Conservation (phyloP, 768 basidiomycete species). For the Goffeauzyma gilvescens region DNA sequence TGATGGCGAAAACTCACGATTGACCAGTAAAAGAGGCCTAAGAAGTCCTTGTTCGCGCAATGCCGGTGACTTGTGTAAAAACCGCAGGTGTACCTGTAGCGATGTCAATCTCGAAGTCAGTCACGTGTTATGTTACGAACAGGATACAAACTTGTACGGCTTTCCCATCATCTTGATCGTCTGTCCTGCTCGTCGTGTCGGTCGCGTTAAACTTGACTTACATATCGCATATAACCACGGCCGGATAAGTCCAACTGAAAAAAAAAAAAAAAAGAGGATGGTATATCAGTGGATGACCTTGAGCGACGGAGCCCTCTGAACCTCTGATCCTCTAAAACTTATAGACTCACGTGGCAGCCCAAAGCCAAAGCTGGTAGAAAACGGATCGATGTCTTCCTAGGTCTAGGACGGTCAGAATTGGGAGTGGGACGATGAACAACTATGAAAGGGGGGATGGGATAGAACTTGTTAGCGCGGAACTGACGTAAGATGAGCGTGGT, state of each 20-base stretch:
- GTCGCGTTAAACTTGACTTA: neutral
- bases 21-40: conserved; percentile 10
- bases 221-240: conserved; percentile 21
- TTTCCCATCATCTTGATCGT: neutral
- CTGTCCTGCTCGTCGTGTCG: neutral
- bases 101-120: too few species aligned
- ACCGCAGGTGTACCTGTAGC: conserved; percentile 8
- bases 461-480: neutral
- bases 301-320: too few species aligned
- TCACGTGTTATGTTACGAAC: too few species aligned
- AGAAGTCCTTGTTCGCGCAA: conserved; percentile 11
- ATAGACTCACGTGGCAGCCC: conserved; percentile 23
- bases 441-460: neutral
- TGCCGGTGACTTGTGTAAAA: conserved; percentile 10
- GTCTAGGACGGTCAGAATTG: conserved; percentile 21
- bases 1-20: conserved; percentile 21
- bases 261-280: neutral
- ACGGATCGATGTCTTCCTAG: conserved; percentile 15
- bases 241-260: neutral
- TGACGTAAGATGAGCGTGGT: neutral
- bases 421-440: conserved; percentile 24
- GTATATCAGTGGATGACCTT: neutral
- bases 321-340: too few species aligned
- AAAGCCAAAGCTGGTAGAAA: conserved; percentile 24
- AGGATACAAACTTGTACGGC: neutral